Base-by-base conservation (phyloP, 805 yeast genomes). In the Starmerella potacharoeniae region DNA sequence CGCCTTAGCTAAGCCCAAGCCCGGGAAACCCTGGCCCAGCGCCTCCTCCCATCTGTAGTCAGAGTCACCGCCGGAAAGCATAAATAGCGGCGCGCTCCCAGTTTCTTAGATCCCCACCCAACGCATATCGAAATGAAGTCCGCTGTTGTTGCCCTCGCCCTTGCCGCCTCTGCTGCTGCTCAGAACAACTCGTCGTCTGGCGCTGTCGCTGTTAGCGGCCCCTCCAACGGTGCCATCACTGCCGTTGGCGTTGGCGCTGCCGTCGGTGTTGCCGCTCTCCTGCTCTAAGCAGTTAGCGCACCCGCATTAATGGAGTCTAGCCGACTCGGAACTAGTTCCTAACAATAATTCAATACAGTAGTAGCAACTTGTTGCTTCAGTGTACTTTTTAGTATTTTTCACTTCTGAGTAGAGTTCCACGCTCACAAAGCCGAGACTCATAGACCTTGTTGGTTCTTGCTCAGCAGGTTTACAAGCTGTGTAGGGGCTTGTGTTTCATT, bases 171-270 rank as follows among this genome's bases (percentile, higher is more conserved):
- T 17, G 54, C 48, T 37, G 11, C 30, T 7, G 56, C 59, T n/a
- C 31, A 42, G 42, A 41, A 39, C 52, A 44, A 16, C 53, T 36
- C 40, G 40, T n/a, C 39, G 39, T n/a, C 30, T 34, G 56, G 43
- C 36, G 56, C 54, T 45, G 47, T 13, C 50, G 36, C 29, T 36
- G 41, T 42, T 29, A 37, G 41, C 52, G 42, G 47, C 28, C 51
- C 43, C 40, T 37, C 52, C 52, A 29, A 36, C 52, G 57, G 55
- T 11, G 59, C 60, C 45, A 30, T 53, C 59, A 30, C 51, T 36
- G 60, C 57, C 49, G 58, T 51, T 29, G 62, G 59, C 43, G 58
- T 59, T 34, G 62, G 59, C 28, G 62, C 62, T 45, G 62, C 56
- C 42, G 58, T 58, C 36, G 62, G 59, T 41, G 62, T 58, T 44